Evolutionary conservation across 345 rosid genomes (phyloP).

Genomic region (Chamaenerion angustifolium): DNA sequence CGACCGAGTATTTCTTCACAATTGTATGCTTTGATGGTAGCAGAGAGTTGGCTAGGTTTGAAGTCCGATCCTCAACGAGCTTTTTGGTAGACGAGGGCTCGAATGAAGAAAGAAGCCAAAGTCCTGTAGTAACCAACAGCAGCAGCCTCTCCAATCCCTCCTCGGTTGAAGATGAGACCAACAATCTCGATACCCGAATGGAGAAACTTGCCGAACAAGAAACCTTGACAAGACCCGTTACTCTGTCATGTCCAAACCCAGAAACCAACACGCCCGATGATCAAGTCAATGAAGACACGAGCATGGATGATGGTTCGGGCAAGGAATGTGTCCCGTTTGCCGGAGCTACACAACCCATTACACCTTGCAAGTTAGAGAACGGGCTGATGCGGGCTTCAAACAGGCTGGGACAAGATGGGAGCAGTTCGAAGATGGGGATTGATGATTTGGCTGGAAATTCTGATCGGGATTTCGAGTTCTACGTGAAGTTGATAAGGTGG

Average conservation of each 20-base stretch:
- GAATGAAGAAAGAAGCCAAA: constrained; percentile 71
- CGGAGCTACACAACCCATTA: constrained; percentile 50
- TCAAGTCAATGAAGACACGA: constrained; percentile 23
- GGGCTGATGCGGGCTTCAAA: constrained; percentile 29
- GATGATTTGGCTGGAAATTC: constrained; percentile 35
- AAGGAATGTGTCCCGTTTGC: constrained; percentile 29
- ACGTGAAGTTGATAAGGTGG: constrained; percentile 68
- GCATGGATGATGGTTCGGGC: constrained; percentile 26
- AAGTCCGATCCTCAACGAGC: constrained; percentile 31
- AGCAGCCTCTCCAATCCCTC: constrained; percentile 83
- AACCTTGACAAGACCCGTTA: constrained; percentile 1
- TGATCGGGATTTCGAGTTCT: constrained; percentile 58
- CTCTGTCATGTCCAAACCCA: constrained; percentile 15
- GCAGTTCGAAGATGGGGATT: constrained; percentile 40
- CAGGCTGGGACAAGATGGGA: constrained; percentile 30
- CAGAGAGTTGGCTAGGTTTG: constrained; percentile 34
- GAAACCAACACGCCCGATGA: constrained; percentile 23
- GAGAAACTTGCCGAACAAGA: too few relatives aligned
- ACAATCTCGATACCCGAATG: constrained; percentile 25
- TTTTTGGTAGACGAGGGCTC: constrained; percentile 25
- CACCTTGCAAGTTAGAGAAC: constrained; percentile 61
- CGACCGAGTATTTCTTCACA: constrained; percentile 55
- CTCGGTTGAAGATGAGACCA: constrained; percentile 76
- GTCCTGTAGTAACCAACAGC: constrained; percentile 70
- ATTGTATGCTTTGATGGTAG: constrained; percentile 38